Evolutionary conservation across 2,329 filamentous ascomycete genomes (phyloP).

Genomic region (Fusarium virguliforme): DNA sequence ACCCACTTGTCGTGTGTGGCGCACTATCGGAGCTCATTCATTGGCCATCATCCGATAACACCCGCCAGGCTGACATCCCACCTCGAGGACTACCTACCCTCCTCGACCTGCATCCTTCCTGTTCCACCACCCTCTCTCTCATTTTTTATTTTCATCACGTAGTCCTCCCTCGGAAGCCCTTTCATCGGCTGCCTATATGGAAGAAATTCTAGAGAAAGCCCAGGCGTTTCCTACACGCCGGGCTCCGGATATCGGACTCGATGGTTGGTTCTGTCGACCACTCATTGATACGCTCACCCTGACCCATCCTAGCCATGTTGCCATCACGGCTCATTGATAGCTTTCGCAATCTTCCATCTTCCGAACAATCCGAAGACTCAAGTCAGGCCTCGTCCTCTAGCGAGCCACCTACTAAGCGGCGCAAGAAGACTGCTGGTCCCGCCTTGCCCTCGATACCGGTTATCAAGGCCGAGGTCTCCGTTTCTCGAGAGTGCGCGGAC

Average conservation of each 20-base stretch:
- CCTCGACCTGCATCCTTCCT: conserved; percentile 36
- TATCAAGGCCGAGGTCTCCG: conserved; percentile 44
- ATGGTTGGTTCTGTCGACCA: conserved; percentile 46
- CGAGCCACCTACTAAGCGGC: conserved; percentile 53
- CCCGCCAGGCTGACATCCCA: conserved; percentile 46
- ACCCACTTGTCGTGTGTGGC: conserved; percentile 29
- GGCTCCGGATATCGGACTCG: conserved; percentile 40
- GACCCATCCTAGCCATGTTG: conserved; percentile 44
- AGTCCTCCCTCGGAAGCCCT: background rate
- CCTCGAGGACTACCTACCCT: conserved; percentile 34
- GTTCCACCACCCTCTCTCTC: conserved; percentile 15
- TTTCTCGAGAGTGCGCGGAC: conserved; percentile 50
- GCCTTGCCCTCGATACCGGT: conserved; percentile 48
- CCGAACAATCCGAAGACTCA: conserved; percentile 19
- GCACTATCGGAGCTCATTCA: conserved; percentile 16
- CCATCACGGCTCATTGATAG: conserved; percentile 46
- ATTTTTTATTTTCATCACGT: conserved; percentile 20
- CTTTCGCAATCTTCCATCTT: conserved; percentile 45
- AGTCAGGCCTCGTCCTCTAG: conserved; percentile 27
- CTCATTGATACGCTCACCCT: conserved; percentile 12
- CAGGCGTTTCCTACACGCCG: background rate
- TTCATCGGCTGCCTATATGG: background rate
- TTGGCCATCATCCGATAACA: conserved; percentile 40
- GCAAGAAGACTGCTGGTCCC: conserved; percentile 46
- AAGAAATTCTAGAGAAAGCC: background rate